These are phyloP conservation scores for Aureobasidium mangrovei DNA, from an alignment of 2,329 filamentous ascomycete genomes.

Conservation along the genomic window DNA sequence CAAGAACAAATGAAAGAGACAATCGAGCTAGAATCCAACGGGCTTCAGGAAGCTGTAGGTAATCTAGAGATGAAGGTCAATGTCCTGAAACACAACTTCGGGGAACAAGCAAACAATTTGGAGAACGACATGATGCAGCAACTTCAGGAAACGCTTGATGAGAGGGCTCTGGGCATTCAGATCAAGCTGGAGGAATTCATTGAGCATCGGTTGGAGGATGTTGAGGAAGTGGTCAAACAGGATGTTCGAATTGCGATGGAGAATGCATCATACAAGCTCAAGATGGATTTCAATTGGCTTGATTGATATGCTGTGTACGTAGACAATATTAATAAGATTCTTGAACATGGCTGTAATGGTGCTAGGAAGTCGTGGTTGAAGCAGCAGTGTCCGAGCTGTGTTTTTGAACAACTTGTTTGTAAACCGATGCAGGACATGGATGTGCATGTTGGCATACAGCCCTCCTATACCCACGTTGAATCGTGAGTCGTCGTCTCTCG, in stretches of 20 bases:
- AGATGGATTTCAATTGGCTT: not conserved
- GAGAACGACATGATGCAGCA: too few relatives aligned
- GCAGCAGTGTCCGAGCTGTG: too few relatives aligned
- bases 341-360: too few relatives aligned
- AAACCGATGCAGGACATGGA: too few relatives aligned
- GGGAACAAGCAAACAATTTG: too few relatives aligned
- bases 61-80: not conserved
- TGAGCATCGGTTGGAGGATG: not conserved
- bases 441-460: too few relatives aligned
- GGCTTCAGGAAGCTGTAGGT: not conserved
- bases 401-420: too few relatives aligned
- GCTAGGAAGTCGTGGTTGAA: too few relatives aligned
- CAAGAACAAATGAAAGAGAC: not conserved
- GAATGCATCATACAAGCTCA: not conserved
- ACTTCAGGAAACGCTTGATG: not conserved
- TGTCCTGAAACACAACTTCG: not conserved
- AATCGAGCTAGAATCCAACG: not conserved
- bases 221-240: constrained; percentile 1
- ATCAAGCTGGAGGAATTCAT: not conserved
- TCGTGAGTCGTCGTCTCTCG: too few relatives aligned
- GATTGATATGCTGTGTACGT: not conserved
- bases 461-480: too few relatives aligned
- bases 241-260: not conserved
- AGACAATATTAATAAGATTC: not conserved
- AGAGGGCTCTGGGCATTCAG: not conserved